phyloP scores from a whole-genome alignment of 1,284 basidiomycete genomes.

The Porogramme epimiltina region DNA sequence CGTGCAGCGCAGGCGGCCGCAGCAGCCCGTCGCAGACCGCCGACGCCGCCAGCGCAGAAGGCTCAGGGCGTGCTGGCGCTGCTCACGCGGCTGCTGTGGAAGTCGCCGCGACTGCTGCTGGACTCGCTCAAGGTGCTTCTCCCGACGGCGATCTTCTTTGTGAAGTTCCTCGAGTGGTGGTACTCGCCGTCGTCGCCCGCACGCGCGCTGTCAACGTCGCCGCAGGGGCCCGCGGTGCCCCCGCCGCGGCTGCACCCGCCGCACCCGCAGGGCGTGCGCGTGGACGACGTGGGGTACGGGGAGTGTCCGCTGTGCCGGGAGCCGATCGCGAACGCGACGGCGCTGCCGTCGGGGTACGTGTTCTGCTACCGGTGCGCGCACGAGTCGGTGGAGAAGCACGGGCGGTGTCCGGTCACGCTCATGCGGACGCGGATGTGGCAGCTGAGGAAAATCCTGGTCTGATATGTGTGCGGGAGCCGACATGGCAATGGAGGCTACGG shows the following conservation, averaged over 20 bases:
- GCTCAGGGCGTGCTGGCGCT: slow-evolving; percentile 40
- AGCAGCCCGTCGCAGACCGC: slow-evolving; percentile 2
- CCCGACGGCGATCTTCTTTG: slow-evolving; percentile 92
- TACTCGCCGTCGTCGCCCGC: slow-evolving; percentile 95
- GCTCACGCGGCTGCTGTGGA: slow-evolving; percentile 47
- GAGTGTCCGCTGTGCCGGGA: slow-evolving; percentile 83
- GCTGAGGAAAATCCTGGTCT: slow-evolving; percentile 86
- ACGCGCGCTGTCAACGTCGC: slow-evolving; percentile 59
- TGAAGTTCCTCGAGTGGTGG: slow-evolving; percentile 99
- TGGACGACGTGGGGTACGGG: slow-evolving; percentile 71
- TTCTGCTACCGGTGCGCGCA: slow-evolving; percentile 95
- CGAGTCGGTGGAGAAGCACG: slow-evolving; percentile 79
- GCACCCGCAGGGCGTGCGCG: slow-evolving; percentile 64
- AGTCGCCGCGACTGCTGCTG: slow-evolving; percentile 63
- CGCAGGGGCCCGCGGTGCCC: slow-evolving; percentile 68
- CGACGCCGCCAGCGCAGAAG: slow-evolving; percentile 26
- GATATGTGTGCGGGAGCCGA: slow-evolving; percentile 23
- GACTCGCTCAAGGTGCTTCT: slow-evolving; percentile 83
- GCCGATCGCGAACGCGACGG: slow-evolving; percentile 85
- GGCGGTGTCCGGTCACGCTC: slow-evolving; percentile 87
- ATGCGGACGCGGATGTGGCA: slow-evolving; percentile 76
- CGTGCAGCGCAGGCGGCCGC: slow-evolving; percentile 33
- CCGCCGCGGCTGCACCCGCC: slow-evolving; percentile 75
- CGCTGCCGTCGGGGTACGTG: slow-evolving; percentile 91
- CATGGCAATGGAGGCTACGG: too few relatives aligned